Percentiles rank a stretch among this genome's conserved stretches.
Conservation (phyloP, 495 filamentous ascomycete genomes). For the Trichodelitschia bisporula region DNA sequence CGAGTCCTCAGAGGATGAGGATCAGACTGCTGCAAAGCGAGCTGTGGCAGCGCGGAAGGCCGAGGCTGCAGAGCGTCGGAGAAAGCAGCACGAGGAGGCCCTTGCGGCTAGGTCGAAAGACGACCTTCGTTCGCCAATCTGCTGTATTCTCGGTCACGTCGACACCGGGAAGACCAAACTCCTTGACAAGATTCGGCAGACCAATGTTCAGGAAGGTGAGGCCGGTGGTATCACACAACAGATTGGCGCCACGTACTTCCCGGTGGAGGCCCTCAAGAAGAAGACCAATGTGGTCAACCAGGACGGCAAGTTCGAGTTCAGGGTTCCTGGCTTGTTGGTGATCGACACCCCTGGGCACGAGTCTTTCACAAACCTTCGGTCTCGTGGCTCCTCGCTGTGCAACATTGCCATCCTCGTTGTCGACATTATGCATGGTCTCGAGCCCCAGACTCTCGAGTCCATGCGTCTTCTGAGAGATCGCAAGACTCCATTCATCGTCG, state of each 20-base stretch:
- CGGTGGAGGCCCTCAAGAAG: conserved; percentile 68
- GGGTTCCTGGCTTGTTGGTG: conserved; percentile 86
- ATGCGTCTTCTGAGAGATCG: conserved; percentile 82
- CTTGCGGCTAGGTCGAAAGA: conserved; percentile 80
- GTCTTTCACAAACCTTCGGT: conserved; percentile 95
- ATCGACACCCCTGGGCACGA: conserved; percentile 99
- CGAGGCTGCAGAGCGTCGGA: conserved; percentile 71
- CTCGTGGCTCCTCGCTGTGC: conserved; percentile 86
- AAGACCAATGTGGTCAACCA: conserved; percentile 88
- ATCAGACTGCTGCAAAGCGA: conserved; percentile 35
- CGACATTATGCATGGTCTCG: conserved; percentile 99
- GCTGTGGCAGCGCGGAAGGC: conserved; percentile 56
- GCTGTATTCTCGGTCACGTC: conserved; percentile 98
- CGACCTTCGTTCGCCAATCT: conserved; percentile 90
- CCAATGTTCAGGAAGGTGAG: conserved; percentile 97
- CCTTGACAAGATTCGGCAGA: conserved; percentile 94
- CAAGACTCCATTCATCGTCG: conserved; percentile 96
- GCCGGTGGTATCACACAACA: conserved; percentile 99
- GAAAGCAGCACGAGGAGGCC: conserved; percentile 75
- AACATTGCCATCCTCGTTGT: conserved; percentile 99
- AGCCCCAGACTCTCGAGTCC: conserved; percentile 93
- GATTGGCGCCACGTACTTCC: conserved; percentile 99
- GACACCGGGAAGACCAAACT: conserved; percentile 99
- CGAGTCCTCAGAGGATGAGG: conserved; percentile 36
- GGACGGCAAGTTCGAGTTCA: conserved; percentile 82